Base-by-base conservation (phyloP, 2,329 filamentous ascomycete species). In the Bipolaris sorokiniana region DNA sequence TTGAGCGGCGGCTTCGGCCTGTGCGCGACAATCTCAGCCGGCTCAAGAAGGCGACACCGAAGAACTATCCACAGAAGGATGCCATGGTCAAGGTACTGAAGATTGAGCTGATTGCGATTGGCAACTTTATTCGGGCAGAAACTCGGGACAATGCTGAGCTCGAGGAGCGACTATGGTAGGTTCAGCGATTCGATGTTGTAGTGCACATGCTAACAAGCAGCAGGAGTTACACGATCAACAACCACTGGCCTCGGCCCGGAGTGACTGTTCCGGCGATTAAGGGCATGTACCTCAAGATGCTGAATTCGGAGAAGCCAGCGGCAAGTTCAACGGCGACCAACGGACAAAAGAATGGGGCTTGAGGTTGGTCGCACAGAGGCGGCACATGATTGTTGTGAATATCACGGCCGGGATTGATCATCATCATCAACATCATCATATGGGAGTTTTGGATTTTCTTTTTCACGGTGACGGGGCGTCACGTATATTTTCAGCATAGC, bases 1-100 rank as follows among this genome's bases (percentile, higher is more conserved):
- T 85, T 47, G 79, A 82, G 61, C 76, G 80, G 23, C 79, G 83
- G 36, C 72, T 88, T 57, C 84, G 84, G 58, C 85, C 86, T 13
- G 84, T 89, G 26, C 81, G 81, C 47, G 81, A 84, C 58, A 87
- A 85, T 59, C 83, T 90, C 48, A 82, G 84, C 61, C 81, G 79
- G 26, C 84, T 89, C 51, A 79, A 84, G 51, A 83, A 82, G 49
- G 87, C 86, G 3, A 89, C 85, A 2, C 85, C 84, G 63, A 86
- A 86, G 63, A 83, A 83, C 48, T 84, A 88, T 59, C 86, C 85
- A 52, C 85, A 83, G 26, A 84, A 85, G 66, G 86, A 88, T 63
- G 82, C 85, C 50, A 82, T 88, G 42, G 83, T 88, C 20, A 82
- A 80, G 66, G 82, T 87, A 41, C 84, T 89, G 68, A 87, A 87